These are phyloP conservation scores for Talaromyces rugulosus DNA, from an alignment of 2,329 filamentous ascomycete species.

Conservation along the genomic window DNA sequence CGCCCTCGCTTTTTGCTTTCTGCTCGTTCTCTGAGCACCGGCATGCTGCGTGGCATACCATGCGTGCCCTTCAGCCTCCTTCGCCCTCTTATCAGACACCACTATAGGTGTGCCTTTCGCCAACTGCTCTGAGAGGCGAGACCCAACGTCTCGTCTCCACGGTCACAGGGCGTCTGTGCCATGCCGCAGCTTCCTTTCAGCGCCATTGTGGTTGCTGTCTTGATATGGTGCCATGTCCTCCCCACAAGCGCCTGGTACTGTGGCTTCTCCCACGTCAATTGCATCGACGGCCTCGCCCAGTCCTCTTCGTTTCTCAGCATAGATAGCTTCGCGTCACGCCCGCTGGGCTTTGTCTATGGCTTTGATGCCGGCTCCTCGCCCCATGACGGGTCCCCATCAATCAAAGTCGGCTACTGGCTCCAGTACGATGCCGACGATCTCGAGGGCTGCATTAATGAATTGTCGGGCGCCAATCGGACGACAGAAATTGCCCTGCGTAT, in stretches of 20 bases:
- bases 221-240: neutral
- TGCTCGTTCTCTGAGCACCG: neutral
- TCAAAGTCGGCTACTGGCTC: constrained; percentile 35
- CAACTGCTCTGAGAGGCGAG: neutral
- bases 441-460: constrained; percentile 18
- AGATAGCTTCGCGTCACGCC: constrained; percentile 29
- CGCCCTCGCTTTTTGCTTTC: neutral
- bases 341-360: constrained; percentile 31
- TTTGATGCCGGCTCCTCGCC: constrained; percentile 24
- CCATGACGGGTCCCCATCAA: constrained; percentile 21
- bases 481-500: constrained; percentile 33
- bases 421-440: constrained; percentile 26
- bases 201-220: constrained; percentile 4
- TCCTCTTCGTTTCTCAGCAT: constrained; percentile 30
- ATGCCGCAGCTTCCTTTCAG: constrained; percentile 1
- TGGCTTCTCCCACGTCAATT: constrained; percentile 30
- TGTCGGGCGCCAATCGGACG: constrained; percentile 29
- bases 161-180: neutral
- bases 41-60: neutral
- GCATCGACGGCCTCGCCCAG: constrained; percentile 36
- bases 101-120: constrained; percentile 1
- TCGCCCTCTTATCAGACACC: neutral
- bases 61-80: neutral
- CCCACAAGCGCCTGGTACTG: constrained; percentile 16
- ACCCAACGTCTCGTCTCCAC: neutral